Conservation (phyloP, 2,329 filamentous ascomycete genomes). For the Tolypocladium cylindrosporum region DNA sequence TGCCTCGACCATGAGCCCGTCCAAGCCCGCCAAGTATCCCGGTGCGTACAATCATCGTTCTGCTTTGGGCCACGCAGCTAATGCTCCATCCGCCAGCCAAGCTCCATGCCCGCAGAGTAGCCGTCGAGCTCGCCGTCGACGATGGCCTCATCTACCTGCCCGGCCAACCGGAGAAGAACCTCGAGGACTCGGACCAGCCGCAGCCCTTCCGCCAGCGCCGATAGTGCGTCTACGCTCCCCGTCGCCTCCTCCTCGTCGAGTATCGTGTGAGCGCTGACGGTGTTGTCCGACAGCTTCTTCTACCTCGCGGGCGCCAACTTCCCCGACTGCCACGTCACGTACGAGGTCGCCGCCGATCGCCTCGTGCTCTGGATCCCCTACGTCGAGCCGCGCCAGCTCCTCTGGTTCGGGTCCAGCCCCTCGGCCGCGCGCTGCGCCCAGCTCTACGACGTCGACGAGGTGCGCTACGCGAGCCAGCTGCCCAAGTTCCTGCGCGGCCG, state of each 20-base stretch:
- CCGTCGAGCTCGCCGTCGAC: constrained; percentile 34
- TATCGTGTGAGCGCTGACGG: not conserved
- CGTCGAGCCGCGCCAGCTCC: constrained; percentile 48
- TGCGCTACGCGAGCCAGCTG: constrained; percentile 50
- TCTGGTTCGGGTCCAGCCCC: constrained; percentile 56
- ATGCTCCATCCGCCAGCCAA: constrained; percentile 31
- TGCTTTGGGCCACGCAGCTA: not conserved
- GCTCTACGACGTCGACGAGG: constrained; percentile 60
- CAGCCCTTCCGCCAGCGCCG: constrained; percentile 46
- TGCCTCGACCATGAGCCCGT: constrained; percentile 1
- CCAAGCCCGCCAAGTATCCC: constrained; percentile 22
- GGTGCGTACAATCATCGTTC: constrained; percentile 14
- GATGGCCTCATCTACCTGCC: constrained; percentile 47
- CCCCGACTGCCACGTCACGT: constrained; percentile 44
- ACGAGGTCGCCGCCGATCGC: constrained; percentile 47
- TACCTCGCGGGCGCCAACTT: constrained; percentile 47
- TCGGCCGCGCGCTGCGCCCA: constrained; percentile 49
- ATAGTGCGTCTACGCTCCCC: constrained; percentile 33
- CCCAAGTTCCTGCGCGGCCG: constrained; percentile 29
- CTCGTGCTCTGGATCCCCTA: constrained; percentile 67
- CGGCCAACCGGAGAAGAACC: constrained; percentile 38
- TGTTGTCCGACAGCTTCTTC: constrained; percentile 36
- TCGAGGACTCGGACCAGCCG: constrained; percentile 49
- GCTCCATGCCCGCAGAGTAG: constrained; percentile 46
- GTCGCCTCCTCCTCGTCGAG: not conserved